Evolutionary conservation across 164 flowering plant species (phyloP), one percentile per base, ranked within the genome.

Genomic region (Stephania japonica): DNA sequence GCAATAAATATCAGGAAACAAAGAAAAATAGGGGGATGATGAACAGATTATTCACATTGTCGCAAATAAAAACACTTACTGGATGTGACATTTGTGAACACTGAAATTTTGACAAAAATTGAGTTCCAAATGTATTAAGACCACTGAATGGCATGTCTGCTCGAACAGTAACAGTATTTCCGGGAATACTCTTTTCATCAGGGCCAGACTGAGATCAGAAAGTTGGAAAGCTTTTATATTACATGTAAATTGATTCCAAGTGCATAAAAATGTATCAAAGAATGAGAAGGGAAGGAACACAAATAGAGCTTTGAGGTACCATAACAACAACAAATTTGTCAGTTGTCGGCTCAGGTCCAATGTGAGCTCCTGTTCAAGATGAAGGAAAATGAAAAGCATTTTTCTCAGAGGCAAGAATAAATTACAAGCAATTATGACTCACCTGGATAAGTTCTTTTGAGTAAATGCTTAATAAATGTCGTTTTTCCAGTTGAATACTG

Each of bases 401-500:
- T 56, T 7, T 25, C 9, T 7, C 27, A 19, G 7, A 70, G 19
- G 43, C 38, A 43, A 73, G 50, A 11, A 43, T 69, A 38, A 21
- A 27, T 80, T 16, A 59, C 71, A 59, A 42, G 18, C 24, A 68
- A 70, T 13, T 67, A 21, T 47, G 49, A 75, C 77, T 80, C 78
- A 81, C 99, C 99, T 79, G 99, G 99, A 81, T 96, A 96, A 77
- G 83, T 80, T 75, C 83, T 70, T 82, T 78, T 81, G 12, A 96
- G 91, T 78, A 96, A 68, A 83, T 96, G 98, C 59, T 91, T 96
- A 41, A 96, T 93, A 75, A 96, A 96, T 63, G 99, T 96, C 18
- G 99, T 96, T 83, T 96, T 96, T 50, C 99, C 99, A 24, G 99
- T 96, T 25, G 99, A 96, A 72, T 96, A 96, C 75, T 96, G 99